These are phyloP conservation scores for Dactylorhiza incarnata DNA, from an alignment of 106 monocot genomes.

Conservation along the genomic window DNA sequence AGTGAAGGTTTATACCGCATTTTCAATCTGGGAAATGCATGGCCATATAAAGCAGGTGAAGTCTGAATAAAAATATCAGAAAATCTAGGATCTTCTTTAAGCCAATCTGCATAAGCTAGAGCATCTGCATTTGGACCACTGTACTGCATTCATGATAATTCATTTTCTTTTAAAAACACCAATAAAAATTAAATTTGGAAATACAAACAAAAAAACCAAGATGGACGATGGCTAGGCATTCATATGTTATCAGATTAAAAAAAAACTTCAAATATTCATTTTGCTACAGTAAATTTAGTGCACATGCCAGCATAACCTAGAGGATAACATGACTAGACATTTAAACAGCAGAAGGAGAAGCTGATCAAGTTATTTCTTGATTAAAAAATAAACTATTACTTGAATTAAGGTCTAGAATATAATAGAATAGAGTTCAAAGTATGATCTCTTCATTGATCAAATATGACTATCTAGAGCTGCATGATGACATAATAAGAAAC, in stretches of 20 bases:
- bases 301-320: neutral
- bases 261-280: neutral
- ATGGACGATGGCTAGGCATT: neutral
- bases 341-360: neutral
- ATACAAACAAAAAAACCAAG: neutral
- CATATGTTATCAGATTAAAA: neutral
- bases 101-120: slow-evolving; percentile 71
- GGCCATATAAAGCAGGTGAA: slow-evolving; percentile 62
- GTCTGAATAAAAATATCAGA: slow-evolving; percentile 73
- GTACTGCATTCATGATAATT: slow-evolving; percentile 47
- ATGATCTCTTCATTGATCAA: too few relatives aligned
- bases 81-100: slow-evolving; percentile 70
- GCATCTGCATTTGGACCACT: slow-evolving; percentile 89
- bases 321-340: neutral
- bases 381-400: neutral
- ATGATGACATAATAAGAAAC: too few relatives aligned
- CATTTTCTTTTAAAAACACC: neutral
- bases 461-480: too few relatives aligned
- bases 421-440: too few relatives aligned
- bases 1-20: slow-evolving; percentile 96
- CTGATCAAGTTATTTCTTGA: neutral
- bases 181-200: neutral
- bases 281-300: neutral
- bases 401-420: neutral
- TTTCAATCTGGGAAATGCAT: slow-evolving; percentile 96